phyloP scores from a whole-genome alignment of 1,284 basidiomycete genomes.

The Filobasidium uniguttulatum region DNA sequence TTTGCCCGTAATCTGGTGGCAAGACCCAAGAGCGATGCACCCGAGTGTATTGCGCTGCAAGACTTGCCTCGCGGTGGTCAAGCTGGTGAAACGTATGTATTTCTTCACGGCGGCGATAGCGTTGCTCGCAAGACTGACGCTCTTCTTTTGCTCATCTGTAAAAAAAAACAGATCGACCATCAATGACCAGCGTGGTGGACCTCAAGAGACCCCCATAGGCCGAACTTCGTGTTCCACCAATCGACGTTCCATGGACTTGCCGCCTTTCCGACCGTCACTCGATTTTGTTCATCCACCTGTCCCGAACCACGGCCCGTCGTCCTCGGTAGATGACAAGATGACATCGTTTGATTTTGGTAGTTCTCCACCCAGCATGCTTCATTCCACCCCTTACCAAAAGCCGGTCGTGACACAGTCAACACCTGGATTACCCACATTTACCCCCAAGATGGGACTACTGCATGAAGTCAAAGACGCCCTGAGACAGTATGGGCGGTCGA shows the following conservation, averaged over 20 bases:
- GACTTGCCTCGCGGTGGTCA: too few relatives aligned
- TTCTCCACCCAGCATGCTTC: background rate
- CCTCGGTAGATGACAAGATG: background rate
- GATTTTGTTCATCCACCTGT: slow-evolving; percentile 8
- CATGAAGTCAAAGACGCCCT: slow-evolving; percentile 5
- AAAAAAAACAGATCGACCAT: background rate
- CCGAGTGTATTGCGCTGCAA: too few relatives aligned
- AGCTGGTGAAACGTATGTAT: too few relatives aligned
- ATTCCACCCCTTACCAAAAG: slow-evolving; percentile 5
- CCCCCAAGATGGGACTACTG: background rate
- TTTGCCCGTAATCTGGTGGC: too few relatives aligned
- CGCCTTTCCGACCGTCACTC: slow-evolving; percentile 13
- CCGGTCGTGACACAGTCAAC: background rate
- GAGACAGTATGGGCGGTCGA: slow-evolving; percentile 3
- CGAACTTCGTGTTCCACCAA: slow-evolving; percentile 6
- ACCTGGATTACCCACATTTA: background rate
- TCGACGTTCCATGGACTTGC: slow-evolving; percentile 12
- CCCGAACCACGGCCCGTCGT: slow-evolving; percentile 5
- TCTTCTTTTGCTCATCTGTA: too few relatives aligned
- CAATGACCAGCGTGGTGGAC: background rate
- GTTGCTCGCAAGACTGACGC: too few relatives aligned
- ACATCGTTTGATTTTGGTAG: slow-evolving; percentile 7
- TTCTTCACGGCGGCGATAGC: too few relatives aligned
- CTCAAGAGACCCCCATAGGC: background rate
- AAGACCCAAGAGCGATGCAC: too few relatives aligned